Base-by-base conservation (phyloP, 2,329 filamentous ascomycete species). In the Neofusicoccum laricinum region DNA sequence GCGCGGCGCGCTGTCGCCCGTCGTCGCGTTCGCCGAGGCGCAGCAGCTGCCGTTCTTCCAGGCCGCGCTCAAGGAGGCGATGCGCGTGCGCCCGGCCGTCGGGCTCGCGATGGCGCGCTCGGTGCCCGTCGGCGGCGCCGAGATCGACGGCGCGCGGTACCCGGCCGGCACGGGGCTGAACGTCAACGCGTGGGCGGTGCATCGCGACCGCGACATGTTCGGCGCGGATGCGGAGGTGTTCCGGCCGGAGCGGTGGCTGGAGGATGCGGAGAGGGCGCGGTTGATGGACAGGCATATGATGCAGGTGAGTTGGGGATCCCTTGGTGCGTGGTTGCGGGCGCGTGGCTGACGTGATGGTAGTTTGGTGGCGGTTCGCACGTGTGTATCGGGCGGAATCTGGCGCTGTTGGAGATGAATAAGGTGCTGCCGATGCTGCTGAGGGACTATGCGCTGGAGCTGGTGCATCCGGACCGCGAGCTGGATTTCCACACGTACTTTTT, bases 401-500 rank as follows among this genome's bases (percentile, higher is more conserved):
- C 67, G 2, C 63, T 71, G 41, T 58, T 75, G 49, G 73, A 76
- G 61, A 72, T 75, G 66, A 65, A 61, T 38, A 75, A 73, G 65
- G 45, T 75, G 30, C 63, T 75, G 5, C 72, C 72, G 15, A 65
- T 71, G 64, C 32, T 74, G 41, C 41, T 73, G 25, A 58, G 69
- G 21, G 48, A 66, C 15, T 73, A 70, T 48, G 67, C 82, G 49
- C 82, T 87, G 66, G 76, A 83, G 70, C 75, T 86, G 30, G 78
- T 81, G n/a, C 76, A 83, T 64, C 83, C 83, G 0, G 77, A 78
- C 10, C 77, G 80, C 46, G 78, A 81, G 59, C 76, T 86, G 68
- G 80, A 79, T 65, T 82, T 83, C n/a, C 80, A 83, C 62, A 81
- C 84, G 19, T 85, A 83, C 3, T 87, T 86, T 72, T 87, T 88